Evolutionary conservation across 2,329 filamentous ascomycete genomes (phyloP), one percentile per base, ranked within the genome.

Genomic region (Penicillium sp.): DNA sequence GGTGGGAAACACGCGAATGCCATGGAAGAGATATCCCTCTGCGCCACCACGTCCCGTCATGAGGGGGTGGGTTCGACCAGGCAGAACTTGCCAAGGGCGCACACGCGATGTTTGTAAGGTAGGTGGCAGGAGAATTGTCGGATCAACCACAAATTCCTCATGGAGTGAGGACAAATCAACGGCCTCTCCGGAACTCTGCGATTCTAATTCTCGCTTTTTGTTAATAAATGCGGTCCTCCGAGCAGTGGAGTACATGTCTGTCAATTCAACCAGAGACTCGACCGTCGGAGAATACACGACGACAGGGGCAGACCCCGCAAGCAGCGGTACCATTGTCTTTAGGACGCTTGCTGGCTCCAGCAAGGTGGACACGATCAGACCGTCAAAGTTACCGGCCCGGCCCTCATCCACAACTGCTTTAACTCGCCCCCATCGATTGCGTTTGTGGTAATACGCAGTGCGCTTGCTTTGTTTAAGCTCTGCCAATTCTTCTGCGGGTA

Each of bases 11-110:
- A 94, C 91, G 65, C 87, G 85, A 72, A 89, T 90, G 0, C 84
- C 93, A 29, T 91, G 93, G 65, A 97, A 92, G 4, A 99, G 73
- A 73, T 91, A 99, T 0, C 94, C 94, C 70, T 97, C 93, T 0
- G 91, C 86, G 0, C 93, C 93, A 21, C 94, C 94, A 41, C 85
- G 83, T 38, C 87, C 87, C 59, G 90, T 96, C 94, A 99, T 99
- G 55, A 96, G 76, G 7, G 94, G 94, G 77, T 99, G 94, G 52
- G 94, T 97, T 53, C 94, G 81, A 0, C 91, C 90, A 0, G 94
- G 94, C 47, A 99, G 75, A 2, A 97, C 93, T 78, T 99, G 94
- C 90, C 91, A 97, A 53, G 85, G 82, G 61, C 89, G 83, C 6
- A 89, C 87, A 15, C 91, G 82, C 48, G 88, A 90, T 2, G 88